These are phyloP conservation scores for Excoecaria cochinchinensis DNA, from an alignment of 345 rosid species.

Conservation along the genomic window DNA sequence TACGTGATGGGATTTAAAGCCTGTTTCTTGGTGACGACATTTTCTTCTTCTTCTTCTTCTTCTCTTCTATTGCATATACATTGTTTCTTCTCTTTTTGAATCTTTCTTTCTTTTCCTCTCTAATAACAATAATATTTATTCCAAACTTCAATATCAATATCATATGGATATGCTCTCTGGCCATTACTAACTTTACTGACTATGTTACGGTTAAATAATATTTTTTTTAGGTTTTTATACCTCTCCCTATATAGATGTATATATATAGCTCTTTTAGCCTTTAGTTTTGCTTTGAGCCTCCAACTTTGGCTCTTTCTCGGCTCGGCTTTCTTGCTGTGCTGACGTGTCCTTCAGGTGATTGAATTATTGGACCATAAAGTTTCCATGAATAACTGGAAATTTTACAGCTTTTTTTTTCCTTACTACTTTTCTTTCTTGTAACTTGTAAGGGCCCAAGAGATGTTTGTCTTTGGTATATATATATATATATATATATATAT, in stretches of 20 bases:
- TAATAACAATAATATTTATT: conserved; percentile 11
- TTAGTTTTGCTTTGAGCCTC: conserved; percentile 27
- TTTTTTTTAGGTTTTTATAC: not conserved
- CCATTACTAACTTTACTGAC: conserved; percentile 31
- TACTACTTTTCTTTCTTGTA: conserved; percentile 14
- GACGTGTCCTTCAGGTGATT: conserved; percentile 42
- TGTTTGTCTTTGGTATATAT: conserved; percentile 8
- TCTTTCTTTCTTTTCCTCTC: not conserved
- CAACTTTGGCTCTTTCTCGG: conserved; percentile 37
- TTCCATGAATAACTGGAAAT: conserved; percentile 34
- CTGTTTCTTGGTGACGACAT: conserved; percentile 42
- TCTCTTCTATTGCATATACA: not conserved
- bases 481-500: not conserved
- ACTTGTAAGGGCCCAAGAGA: conserved; percentile 28
- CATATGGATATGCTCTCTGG: conserved; percentile 29
- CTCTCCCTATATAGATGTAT: not conserved
- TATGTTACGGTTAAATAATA: conserved; percentile 18
- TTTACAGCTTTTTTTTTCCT: conserved; percentile 19
- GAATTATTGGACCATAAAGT: conserved; percentile 46
- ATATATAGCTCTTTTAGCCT: not conserved
- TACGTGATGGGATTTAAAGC: conserved; percentile 49
- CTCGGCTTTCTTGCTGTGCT: conserved; percentile 35
- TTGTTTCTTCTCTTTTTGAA: too few relatives aligned
- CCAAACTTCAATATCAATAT: conserved; percentile 37
- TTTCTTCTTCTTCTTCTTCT: conserved; percentile 32